phyloP scores from a whole-genome alignment of 2,329 filamentous ascomycete species.

The Botrytis byssoidea region DNA sequence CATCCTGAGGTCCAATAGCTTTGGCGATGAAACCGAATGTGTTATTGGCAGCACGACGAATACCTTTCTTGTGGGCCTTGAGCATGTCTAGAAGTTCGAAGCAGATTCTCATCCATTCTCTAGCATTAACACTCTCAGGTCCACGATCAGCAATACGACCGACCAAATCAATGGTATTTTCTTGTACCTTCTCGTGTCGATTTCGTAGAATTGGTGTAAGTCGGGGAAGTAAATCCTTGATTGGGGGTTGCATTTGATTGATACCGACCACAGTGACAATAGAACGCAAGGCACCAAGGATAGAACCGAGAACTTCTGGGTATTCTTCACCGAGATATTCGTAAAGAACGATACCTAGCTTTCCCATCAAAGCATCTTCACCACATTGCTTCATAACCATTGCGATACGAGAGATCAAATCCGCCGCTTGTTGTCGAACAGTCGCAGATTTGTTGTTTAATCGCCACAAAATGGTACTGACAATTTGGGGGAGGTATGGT shows the following conservation, averaged over 20 bases:
- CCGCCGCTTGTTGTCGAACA: slow-evolving; percentile 93
- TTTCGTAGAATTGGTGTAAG: slow-evolving; percentile 98
- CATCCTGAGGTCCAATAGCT: slow-evolving; percentile 96
- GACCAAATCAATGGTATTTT: slow-evolving; percentile 97
- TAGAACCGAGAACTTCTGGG: slow-evolving; percentile 94
- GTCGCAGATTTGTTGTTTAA: slow-evolving; percentile 98
- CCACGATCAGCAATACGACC: slow-evolving; percentile 97
- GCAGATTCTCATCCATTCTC: slow-evolving; percentile 99
- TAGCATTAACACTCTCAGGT: slow-evolving; percentile 91
- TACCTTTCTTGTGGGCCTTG: slow-evolving; percentile 99
- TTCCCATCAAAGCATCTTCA: slow-evolving; percentile 93
- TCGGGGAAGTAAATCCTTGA: slow-evolving; percentile 90
- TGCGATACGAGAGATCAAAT: slow-evolving; percentile 93
- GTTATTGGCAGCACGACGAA: slow-evolving; percentile 96
- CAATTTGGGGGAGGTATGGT: slow-evolving; percentile 93
- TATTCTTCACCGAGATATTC: slow-evolving; percentile 99
- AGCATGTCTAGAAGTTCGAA: slow-evolving; percentile 99
- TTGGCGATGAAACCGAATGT: slow-evolving; percentile 99
- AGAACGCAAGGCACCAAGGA: slow-evolving; percentile 87
- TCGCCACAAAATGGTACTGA: slow-evolving; percentile 92
- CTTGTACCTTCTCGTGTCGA: slow-evolving; percentile 97
- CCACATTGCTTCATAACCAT: slow-evolving; percentile 99
- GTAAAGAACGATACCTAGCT: slow-evolving; percentile 90
- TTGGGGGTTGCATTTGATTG: slow-evolving; percentile 95
- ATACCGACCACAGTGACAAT: slow-evolving; percentile 99